These are phyloP conservation scores for Metarhizium humberi DNA, from an alignment of 2,329 filamentous ascomycete genomes.

Conservation along the genomic window DNA sequence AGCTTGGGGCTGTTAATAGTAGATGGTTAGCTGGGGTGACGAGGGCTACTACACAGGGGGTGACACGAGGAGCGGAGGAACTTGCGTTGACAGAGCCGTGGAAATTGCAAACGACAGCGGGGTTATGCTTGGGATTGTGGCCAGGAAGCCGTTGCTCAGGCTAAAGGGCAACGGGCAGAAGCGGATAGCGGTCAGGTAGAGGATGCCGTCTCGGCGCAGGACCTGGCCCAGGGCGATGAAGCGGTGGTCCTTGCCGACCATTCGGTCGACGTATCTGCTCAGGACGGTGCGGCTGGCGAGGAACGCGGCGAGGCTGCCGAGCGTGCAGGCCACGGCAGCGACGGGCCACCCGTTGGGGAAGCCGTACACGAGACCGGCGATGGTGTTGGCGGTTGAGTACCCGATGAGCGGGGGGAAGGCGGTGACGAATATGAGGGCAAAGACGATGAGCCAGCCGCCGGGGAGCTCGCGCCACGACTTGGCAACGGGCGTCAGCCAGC, in stretches of 20 bases:
- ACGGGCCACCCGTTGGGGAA: constrained; percentile 68
- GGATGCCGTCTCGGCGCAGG: constrained; percentile 80
- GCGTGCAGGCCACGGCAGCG: constrained; percentile 66
- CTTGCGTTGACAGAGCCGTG: constrained; percentile 62
- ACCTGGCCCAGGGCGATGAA: constrained; percentile 86
- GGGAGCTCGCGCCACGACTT: constrained; percentile 65
- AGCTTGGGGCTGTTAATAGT: constrained; percentile 59
- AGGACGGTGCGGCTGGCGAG: constrained; percentile 71
- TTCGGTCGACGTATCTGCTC: constrained; percentile 64
- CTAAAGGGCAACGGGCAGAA: constrained; percentile 90
- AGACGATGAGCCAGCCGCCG: constrained; percentile 68
- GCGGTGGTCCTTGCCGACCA: constrained; percentile 74
- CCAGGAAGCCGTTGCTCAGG: constrained; percentile 86
- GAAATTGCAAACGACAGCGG: constrained; percentile 69
- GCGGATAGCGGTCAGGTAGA: constrained; percentile 82
- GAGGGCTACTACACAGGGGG: too few relatives aligned
- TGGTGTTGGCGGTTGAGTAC: constrained; percentile 62
- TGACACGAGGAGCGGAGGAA: background rate
- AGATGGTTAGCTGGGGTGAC: too few relatives aligned
- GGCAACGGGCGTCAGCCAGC: constrained; percentile 62
- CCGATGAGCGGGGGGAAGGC: constrained; percentile 84
- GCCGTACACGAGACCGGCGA: constrained; percentile 46
- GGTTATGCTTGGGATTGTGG: constrained; percentile 82
- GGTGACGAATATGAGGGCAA: constrained; percentile 63
- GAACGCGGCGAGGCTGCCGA: constrained; percentile 73